Evolutionary conservation across 805 yeast genomes (phyloP).

Genomic region (Nakazawaea sp.): DNA sequence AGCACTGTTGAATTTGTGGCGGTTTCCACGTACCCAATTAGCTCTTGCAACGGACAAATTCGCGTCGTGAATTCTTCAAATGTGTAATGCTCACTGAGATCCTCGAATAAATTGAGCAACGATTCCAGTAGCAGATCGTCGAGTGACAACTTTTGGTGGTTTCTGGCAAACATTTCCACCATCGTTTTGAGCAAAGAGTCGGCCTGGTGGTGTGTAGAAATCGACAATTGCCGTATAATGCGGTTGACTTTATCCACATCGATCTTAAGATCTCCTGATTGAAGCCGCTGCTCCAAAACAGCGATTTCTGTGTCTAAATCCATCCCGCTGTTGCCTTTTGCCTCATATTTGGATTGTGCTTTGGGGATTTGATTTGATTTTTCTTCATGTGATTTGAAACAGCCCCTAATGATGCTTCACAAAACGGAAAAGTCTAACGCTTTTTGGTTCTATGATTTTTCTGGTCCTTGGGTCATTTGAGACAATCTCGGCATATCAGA

Average conservation of each 20-base stretch:
- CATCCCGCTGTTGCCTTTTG: too few species aligned
- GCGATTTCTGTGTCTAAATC: background rate
- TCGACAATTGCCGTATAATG: background rate
- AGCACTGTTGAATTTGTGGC: background rate
- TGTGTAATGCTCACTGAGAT: background rate
- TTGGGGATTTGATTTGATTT: too few species aligned
- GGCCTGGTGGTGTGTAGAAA: background rate
- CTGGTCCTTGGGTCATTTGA: too few species aligned
- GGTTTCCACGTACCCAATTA: background rate
- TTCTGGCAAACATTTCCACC: background rate
- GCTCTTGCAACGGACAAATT: constrained; percentile 1
- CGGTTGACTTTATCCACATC: background rate
- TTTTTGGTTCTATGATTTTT: too few species aligned
- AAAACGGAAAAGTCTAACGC: too few species aligned
- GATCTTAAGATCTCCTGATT: background rate
- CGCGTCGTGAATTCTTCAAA: constrained; percentile 2
- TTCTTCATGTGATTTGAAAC: too few species aligned
- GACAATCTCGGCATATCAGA: too few species aligned
- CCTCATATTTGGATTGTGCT: too few species aligned
- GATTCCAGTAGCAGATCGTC: background rate
- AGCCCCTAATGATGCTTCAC: too few species aligned
- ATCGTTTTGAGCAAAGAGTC: background rate
- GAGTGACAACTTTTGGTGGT: background rate
- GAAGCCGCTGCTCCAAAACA: background rate
- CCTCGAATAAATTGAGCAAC: constrained; percentile 1